phyloP scores from a whole-genome alignment of 2,329 filamentous ascomycete species.

The Apiospora pterosperma region DNA sequence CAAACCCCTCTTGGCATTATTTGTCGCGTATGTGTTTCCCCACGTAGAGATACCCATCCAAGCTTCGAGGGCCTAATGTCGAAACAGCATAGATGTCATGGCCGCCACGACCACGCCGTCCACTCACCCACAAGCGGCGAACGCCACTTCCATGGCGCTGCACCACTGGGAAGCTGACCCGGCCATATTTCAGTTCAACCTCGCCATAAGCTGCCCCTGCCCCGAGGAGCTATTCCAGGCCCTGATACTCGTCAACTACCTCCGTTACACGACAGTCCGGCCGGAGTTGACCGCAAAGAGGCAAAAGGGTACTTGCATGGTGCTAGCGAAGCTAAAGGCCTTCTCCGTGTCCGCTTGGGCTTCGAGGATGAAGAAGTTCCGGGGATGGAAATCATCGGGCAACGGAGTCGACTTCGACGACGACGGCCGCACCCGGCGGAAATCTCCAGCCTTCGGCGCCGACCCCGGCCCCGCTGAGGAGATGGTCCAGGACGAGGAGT shows the following conservation, averaged over 20 bases:
- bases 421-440: neutral
- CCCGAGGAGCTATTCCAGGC: slow-evolving; percentile 11
- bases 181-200: slow-evolving; percentile 7
- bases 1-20: slow-evolving; percentile 9
- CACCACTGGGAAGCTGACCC: slow-evolving; percentile 11
- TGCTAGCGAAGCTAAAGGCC: slow-evolving; percentile 6
- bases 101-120: slow-evolving; percentile 10
- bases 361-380: slow-evolving; percentile 9
- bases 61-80: neutral
- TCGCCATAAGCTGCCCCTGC: slow-evolving; percentile 9
- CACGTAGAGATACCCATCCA: neutral
- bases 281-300: neutral
- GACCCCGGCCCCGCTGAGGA: neutral
- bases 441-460: neutral
- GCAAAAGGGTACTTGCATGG: slow-evolving; percentile 10
- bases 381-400: slow-evolving; percentile 8
- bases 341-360: slow-evolving; percentile 8
- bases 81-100: slow-evolving; percentile 8
- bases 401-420: slow-evolving; percentile 9
- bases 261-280: slow-evolving; percentile 2
- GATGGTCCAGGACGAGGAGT: neutral
- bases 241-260: slow-evolving; percentile 12
- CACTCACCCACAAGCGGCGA: slow-evolving; percentile 6
- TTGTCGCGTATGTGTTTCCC: slow-evolving; percentile 7
- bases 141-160: slow-evolving; percentile 10